Evolutionary conservation across 176 grass and related monocot genomes (phyloP), one percentile per base, ranked within the genome.

Genomic region (Eleusine coracana): DNA sequence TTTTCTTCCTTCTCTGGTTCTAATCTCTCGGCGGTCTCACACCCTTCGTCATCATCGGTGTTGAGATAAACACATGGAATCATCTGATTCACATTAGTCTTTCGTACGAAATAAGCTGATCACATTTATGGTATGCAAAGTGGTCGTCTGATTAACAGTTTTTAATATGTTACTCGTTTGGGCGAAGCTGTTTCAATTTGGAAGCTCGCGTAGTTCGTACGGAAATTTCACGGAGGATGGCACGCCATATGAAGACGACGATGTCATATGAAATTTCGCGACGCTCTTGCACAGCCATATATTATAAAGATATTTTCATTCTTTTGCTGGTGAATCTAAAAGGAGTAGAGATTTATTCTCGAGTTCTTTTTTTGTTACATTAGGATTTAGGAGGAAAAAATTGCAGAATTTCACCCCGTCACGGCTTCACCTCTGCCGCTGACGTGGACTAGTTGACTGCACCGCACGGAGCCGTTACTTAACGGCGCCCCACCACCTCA

Each of bases 401-500:
- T 3, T 4, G 3, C 44, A 54, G 18, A 66, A 20, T 15, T 49
- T 65, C 65, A 49, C 60, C 8, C 29, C 0, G 17, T 41, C 48
- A 68, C 20, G 62, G 38, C 6, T 23, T 27, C 36, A 0, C 70
- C 2, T 6, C 38, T 34, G 8, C 41, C 44, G 27, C 72, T 76
- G 77, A 82, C 88, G 83, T 82, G 56, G 82, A 71, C 23, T 7
- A 5, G 28, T 66, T 63, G 60, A 63, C 60, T 34, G 5, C 52
- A 73, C 78, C 78, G 55, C 66, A 29, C 56, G 37, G 68, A 7
- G 75, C 46, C 75, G 75, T 75, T 80, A 80, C 50, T 42, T 86
- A 77, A 89, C 88, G 83, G 83, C 83, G 72, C 3, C 66, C 2
- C 25, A 29, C 56, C 73, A 45, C 49, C 79, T 27, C 72, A 39